Percentiles rank a stretch among this genome's conserved stretches.
Conservation (phyloP, 495 filamentous ascomycete species). For the Penicillium cinerascens region DNA sequence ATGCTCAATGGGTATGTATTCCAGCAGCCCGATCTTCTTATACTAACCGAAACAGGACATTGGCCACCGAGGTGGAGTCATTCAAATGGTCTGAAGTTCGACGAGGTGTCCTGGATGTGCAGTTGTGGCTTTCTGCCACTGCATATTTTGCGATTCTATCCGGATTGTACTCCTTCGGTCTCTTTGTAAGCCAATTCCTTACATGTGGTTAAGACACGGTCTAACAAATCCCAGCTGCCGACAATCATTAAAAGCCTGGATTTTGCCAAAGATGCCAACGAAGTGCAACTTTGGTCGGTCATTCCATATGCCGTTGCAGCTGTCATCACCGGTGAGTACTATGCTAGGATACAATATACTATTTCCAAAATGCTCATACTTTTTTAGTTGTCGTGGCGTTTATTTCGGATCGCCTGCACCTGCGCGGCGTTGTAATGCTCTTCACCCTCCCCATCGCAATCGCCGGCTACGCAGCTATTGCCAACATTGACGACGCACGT, state of each 20-base stretch:
- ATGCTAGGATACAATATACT: slow-evolving; percentile 46
- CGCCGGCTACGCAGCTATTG: slow-evolving; percentile 49
- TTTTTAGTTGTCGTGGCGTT: slow-evolving; percentile 37
- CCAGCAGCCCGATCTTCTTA: not conserved
- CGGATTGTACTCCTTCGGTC: slow-evolving; percentile 42
- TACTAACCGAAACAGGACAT: slow-evolving; percentile 13
- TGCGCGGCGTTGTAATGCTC: slow-evolving; percentile 47
- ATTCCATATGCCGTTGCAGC: slow-evolving; percentile 84
- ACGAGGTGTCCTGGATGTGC: slow-evolving; percentile 32
- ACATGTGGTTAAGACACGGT: not conserved
- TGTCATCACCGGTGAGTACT: slow-evolving; percentile 67
- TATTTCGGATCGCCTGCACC: slow-evolving; percentile 43
- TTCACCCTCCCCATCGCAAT: slow-evolving; percentile 47
- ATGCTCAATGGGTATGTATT: slow-evolving; percentile 26
- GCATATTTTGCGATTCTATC: slow-evolving; percentile 45
- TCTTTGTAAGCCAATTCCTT: slow-evolving; percentile 30
- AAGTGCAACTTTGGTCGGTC: slow-evolving; percentile 77
- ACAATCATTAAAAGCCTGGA: slow-evolving; percentile 72
- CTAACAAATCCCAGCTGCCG: slow-evolving; percentile 49
- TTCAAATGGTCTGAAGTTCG: slow-evolving; percentile 43
- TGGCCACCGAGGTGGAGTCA: slow-evolving; percentile 29
- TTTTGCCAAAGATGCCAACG: slow-evolving; percentile 57
- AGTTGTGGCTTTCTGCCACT: slow-evolving; percentile 42
- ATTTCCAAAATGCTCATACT: not conserved
- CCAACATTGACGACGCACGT: slow-evolving; percentile 34